These are phyloP conservation scores for Pseudogymnoascus sp. DNA, from an alignment of 2,329 filamentous ascomycete species.

Conservation along the genomic window DNA sequence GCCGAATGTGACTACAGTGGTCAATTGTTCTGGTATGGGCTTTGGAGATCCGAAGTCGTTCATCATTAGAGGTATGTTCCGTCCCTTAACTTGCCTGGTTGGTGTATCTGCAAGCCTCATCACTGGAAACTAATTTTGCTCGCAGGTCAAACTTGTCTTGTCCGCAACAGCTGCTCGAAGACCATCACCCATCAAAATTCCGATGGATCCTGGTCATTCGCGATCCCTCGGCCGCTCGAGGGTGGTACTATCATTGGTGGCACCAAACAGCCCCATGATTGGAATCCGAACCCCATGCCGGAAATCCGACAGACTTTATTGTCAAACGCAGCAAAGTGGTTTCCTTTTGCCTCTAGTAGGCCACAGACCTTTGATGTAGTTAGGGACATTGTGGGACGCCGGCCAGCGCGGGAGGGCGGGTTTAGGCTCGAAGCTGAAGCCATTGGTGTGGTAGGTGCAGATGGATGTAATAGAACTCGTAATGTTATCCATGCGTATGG, in stretches of 20 bases:
- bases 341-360: slow-evolving; percentile 33
- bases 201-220: slow-evolving; percentile 57
- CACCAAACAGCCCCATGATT: slow-evolving; percentile 54
- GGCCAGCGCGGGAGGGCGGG: slow-evolving; percentile 38
- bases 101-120: background rate
- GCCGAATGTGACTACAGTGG: slow-evolving; percentile 30
- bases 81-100: background rate
- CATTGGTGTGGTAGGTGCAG: background rate
- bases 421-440: slow-evolving; percentile 14
- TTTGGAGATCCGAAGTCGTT: slow-evolving; percentile 36
- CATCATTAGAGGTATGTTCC: slow-evolving; percentile 32
- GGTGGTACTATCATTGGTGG: slow-evolving; percentile 61
- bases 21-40: slow-evolving; percentile 39
- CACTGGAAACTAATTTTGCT: background rate
- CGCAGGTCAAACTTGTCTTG: slow-evolving; percentile 40
- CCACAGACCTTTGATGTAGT: slow-evolving; percentile 35
- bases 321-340: slow-evolving; percentile 32
- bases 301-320: slow-evolving; percentile 44
- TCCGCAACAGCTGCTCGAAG: slow-evolving; percentile 36
- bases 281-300: slow-evolving; percentile 41
- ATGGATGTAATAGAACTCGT: background rate
- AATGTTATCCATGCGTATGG: slow-evolving; percentile 21
- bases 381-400: slow-evolving; percentile 38
- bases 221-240: slow-evolving; percentile 52
- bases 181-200: slow-evolving; percentile 54